Conservation (phyloP, 768 basidiomycete genomes). For the Aureoboletus auriporus region DNA sequence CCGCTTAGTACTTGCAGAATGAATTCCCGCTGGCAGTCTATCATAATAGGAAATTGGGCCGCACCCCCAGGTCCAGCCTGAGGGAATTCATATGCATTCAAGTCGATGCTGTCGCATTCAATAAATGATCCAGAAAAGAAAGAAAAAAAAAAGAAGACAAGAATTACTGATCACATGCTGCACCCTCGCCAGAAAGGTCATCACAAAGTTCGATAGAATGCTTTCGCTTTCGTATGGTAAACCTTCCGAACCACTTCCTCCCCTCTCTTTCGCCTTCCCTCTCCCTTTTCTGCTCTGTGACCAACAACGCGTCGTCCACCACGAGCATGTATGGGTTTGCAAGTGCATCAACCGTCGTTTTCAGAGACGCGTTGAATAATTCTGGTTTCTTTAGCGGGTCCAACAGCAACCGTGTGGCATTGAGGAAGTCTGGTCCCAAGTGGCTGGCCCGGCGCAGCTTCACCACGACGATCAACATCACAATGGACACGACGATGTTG, state of each 20-base stretch:
- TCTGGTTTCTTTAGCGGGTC: slow-evolving; percentile 1
- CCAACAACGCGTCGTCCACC: not conserved
- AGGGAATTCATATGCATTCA: no score
- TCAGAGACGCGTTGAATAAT: slow-evolving; percentile 5
- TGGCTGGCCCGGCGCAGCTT: not conserved
- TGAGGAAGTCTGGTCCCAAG: slow-evolving; percentile 3
- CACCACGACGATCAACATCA: slow-evolving; percentile 2
- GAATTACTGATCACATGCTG: no score
- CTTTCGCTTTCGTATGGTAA: not conserved
- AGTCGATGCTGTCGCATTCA: no score
- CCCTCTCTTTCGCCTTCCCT: not conserved
- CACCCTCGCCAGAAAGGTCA: no score
- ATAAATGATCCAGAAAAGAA: no score
- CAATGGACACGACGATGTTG: not conserved
- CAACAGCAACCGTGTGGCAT: slow-evolving; percentile 2
- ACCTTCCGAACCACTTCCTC: not conserved
- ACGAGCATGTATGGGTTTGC: slow-evolving; percentile 2
- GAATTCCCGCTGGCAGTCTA: no score
- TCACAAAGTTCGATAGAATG: no score
- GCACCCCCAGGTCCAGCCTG: no score
- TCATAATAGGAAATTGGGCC: no score
- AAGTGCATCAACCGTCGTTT: not conserved
- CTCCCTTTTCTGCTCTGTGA: not conserved
- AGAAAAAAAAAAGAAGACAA: no score
- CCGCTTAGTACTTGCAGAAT: no score